These are phyloP conservation scores for Thecaphora thlaspeos DNA, from an alignment of 1,284 basidiomycete species.

Conservation along the genomic window DNA sequence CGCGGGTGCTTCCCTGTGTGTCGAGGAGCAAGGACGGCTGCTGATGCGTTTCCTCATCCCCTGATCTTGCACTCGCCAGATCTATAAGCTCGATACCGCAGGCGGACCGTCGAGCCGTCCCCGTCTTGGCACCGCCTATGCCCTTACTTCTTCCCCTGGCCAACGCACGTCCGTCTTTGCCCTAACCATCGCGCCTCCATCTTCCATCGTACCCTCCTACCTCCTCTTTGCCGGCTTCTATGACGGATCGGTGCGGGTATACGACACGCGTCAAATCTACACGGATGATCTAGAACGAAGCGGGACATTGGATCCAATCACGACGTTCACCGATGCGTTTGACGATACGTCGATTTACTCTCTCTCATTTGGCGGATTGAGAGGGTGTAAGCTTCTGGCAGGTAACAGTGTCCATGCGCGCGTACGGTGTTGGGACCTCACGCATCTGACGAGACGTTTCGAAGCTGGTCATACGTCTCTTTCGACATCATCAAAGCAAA, in stretches of 20 bases:
- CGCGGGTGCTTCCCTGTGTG: no score
- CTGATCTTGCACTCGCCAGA: no score
- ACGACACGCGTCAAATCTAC: conserved; percentile 18
- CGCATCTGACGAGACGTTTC: no score
- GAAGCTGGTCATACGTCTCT: no score
- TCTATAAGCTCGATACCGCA: no score
- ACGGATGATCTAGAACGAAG: background rate
- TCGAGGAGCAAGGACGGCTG: no score
- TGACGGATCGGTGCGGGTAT: conserved; percentile 30
- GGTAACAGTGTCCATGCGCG: conserved; percentile 15
- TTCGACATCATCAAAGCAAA: background rate
- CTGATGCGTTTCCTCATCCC: no score
- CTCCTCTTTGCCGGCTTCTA: conserved; percentile 37
- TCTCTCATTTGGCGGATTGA: conserved; percentile 17
- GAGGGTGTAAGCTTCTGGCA: conserved; percentile 7
- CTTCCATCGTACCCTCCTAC: conserved; percentile 11
- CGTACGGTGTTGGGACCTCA: conserved; percentile 20
- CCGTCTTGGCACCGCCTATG: no score
- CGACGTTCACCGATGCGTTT: conserved; percentile 10
- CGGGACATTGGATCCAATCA: conserved; percentile 11
- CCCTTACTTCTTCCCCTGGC: conserved; percentile 1
- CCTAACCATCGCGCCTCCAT: conserved; percentile 6
- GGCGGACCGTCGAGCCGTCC: no score
- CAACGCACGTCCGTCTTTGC: conserved; percentile 20
- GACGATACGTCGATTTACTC: conserved; percentile 25